Evolutionary conservation across 1,284 basidiomycete species (phyloP).

Genomic region (Naganishia sp.): DNA sequence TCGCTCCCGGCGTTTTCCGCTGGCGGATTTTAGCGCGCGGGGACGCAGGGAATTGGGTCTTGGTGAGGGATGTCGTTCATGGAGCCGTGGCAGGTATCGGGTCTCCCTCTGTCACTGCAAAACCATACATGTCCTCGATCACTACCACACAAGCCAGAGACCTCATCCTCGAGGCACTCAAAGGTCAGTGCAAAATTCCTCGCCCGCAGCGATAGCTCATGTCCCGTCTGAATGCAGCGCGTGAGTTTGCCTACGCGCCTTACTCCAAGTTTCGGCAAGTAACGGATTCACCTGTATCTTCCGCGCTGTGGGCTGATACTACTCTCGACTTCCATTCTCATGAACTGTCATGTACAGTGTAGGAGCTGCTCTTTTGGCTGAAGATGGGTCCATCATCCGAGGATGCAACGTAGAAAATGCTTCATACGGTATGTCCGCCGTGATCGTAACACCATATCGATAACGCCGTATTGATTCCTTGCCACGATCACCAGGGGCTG

Average conservation of each 20-base stretch:
- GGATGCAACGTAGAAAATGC: slow-evolving; percentile 91
- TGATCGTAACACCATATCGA: no score
- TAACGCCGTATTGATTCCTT: background rate
- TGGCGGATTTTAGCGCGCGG: background rate
- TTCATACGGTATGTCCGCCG: slow-evolving; percentile 66
- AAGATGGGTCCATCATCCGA: slow-evolving; percentile 70
- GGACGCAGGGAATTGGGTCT: background rate
- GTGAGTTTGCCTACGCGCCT: slow-evolving; percentile 64
- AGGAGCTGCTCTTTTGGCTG: slow-evolving; percentile 74
- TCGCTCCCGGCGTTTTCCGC: background rate
- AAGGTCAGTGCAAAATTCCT: background rate
- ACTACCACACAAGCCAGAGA: background rate
- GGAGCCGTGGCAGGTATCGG: no score
- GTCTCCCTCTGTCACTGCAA: no score
- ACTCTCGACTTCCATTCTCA: background rate
- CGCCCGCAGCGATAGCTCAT: background rate
- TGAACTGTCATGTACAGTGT: slow-evolving; percentile 56
- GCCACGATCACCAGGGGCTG: slow-evolving; percentile 43
- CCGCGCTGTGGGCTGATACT: no score
- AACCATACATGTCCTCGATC: background rate
- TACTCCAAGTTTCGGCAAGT: slow-evolving; percentile 76
- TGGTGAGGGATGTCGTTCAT: no score
- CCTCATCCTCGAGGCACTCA: slow-evolving; percentile 13
- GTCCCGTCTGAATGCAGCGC: slow-evolving; percentile 54
- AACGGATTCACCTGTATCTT: no score